Percentiles rank a stretch among this genome's conserved stretches.
Conservation (phyloP, 371 early-diverging fungal species). For the Parasitella parasitica region DNA sequence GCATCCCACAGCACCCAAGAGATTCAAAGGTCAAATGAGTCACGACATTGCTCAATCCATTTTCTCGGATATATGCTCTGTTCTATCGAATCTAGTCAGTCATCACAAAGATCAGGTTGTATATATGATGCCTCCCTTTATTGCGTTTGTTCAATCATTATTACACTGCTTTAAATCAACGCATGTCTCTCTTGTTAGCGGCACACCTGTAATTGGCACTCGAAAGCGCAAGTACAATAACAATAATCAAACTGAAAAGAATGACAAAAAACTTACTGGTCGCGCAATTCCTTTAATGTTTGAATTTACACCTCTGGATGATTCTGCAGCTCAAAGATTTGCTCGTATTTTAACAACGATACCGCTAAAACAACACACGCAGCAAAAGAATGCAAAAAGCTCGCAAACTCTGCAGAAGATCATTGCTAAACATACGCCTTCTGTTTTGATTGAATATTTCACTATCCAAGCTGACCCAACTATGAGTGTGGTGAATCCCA, state of each 20-base stretch:
- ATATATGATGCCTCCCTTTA: conserved; percentile 48
- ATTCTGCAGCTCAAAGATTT: conserved; percentile 50
- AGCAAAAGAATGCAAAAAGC: conserved; percentile 13
- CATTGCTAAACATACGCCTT: conserved; percentile 71
- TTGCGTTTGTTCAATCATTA: conserved; percentile 47
- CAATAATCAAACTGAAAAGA: background rate
- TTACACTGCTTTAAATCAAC: conserved; percentile 60
- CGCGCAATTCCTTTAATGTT: conserved; percentile 18
- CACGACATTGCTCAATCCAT: conserved; percentile 26
- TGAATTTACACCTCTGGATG: conserved; percentile 48
- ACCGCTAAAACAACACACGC: conserved; percentile 18
- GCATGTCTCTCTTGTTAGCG: conserved; percentile 49
- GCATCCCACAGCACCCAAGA: conserved; percentile 28
- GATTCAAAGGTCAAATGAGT: conserved; percentile 19
- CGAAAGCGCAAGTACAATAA: conserved; percentile 13
- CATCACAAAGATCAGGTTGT: conserved; percentile 50
- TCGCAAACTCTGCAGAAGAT: conserved; percentile 34
- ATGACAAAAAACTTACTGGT: background rate
- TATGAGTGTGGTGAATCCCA: conserved; percentile 51
- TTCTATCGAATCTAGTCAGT: conserved; percentile 44
- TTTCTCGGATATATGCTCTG: conserved; percentile 43
- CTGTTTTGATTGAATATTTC: conserved; percentile 64
- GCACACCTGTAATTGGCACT: background rate
- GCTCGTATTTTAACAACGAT: conserved; percentile 57
- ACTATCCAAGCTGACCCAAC: conserved; percentile 61